Evolutionary conservation across 345 rosid genomes (phyloP).

Genomic region (Eucalyptus sp.): DNA sequence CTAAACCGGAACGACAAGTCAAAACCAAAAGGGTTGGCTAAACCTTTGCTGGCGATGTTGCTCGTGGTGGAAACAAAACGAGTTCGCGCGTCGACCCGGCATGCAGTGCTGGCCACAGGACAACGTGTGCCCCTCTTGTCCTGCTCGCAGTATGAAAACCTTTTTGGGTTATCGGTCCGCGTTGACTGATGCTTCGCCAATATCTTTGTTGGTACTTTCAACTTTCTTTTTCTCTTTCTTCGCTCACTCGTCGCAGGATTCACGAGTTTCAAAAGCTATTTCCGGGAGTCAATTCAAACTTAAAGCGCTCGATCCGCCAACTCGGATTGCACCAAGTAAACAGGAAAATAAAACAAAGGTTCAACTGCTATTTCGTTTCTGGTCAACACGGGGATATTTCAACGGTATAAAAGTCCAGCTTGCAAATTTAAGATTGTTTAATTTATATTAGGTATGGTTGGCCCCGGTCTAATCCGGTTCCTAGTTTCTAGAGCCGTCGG

Average conservation of each 20-base stretch:
- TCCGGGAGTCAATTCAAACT: background rate
- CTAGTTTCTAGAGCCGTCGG: accelerated
- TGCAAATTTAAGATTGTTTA: background rate
- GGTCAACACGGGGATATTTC: background rate
- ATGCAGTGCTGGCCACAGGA: background rate
- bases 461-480: too few species aligned
- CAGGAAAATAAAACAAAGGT: background rate
- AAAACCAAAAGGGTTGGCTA: background rate
- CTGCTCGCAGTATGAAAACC: too few species aligned
- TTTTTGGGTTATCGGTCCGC: accelerated
- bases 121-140: background rate
- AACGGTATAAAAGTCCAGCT: background rate
- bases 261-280: background rate
- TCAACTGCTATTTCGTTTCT: background rate
- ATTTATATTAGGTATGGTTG: too few species aligned
- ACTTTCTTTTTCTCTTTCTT: background rate
- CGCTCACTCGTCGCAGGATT: background rate
- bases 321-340: background rate
- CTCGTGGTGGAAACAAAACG: background rate
- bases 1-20: background rate
- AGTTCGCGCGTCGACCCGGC: background rate
- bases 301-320: background rate
- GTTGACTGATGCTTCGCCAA: background rate
- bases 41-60: background rate
- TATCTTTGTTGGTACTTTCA: background rate